Percentiles rank a stretch among this genome's conserved stretches.
These are phyloP conservation scores for Coemansia sp. DNA, from an alignment of 192 early-diverging fungal species.

Conservation along the genomic window DNA sequence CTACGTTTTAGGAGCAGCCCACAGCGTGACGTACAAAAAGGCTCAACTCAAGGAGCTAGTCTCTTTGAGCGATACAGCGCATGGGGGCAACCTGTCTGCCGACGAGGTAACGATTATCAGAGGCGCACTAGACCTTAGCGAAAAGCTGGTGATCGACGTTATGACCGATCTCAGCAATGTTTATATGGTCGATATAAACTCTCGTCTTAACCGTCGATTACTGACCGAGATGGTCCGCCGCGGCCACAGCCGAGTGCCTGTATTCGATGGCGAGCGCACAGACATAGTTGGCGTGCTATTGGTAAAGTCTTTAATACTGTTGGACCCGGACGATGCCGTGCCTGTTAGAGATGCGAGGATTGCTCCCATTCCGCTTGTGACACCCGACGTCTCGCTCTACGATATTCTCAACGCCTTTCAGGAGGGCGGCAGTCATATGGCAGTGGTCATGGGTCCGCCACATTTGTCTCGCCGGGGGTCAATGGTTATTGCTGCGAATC, in stretches of 20 bases:
- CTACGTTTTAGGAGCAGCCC: conserved; percentile 75
- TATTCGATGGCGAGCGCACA: conserved; percentile 59
- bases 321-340: conserved; percentile 68
- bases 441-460: conserved; percentile 58
- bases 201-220: conserved; percentile 56
- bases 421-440: conserved; percentile 80
- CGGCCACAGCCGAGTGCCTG: conserved; percentile 78
- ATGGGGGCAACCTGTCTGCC: conserved; percentile 66
- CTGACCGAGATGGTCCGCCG: conserved; percentile 62
- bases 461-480: conserved; percentile 9
- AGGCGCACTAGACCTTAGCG: conserved; percentile 73
- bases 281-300: conserved; percentile 77
- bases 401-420: conserved; percentile 85
- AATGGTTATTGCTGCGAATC: background rate
- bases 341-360: conserved; percentile 63
- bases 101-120: conserved; percentile 82
- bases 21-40: conserved; percentile 87
- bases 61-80: conserved; percentile 66
- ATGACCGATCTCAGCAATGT: conserved; percentile 74
- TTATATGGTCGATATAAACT: conserved; percentile 65
- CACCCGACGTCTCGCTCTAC: conserved; percentile 52
- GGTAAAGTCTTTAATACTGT: conserved; percentile 72
- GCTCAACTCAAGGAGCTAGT: conserved; percentile 77
- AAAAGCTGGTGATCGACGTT: conserved; percentile 64
- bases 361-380: conserved; percentile 49